Conservation (phyloP, 495 filamentous ascomycete genomes). For the Penicillium paxilli region DNA sequence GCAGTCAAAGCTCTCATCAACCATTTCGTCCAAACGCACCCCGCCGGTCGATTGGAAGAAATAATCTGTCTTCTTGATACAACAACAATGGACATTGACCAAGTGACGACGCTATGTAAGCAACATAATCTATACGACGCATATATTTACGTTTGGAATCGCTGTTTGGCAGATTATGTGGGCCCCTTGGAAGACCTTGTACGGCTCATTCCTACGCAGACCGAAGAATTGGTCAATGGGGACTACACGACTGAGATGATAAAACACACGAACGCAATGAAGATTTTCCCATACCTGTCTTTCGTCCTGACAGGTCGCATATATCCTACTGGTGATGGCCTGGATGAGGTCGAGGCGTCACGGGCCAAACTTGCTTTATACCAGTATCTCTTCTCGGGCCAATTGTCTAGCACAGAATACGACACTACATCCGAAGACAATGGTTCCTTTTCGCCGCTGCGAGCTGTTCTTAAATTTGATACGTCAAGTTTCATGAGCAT, state of each 20-base stretch:
- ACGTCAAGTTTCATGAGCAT: conserved; percentile 91
- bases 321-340: conserved; percentile 80
- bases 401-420: conserved; percentile 55
- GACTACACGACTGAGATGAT: conserved; percentile 33
- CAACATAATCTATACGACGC: conserved; percentile 91
- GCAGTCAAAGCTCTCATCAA: conserved; percentile 84
- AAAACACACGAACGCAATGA: conserved; percentile 66
- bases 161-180: conserved; percentile 83
- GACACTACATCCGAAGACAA: conserved; percentile 59
- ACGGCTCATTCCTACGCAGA: conserved; percentile 54
- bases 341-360: conserved; percentile 65
- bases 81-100: conserved; percentile 88
- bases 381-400: conserved; percentile 88
- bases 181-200: conserved; percentile 87
- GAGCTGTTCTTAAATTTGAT: conserved; percentile 83
- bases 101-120: conserved; percentile 87
- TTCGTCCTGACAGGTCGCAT: conserved; percentile 88
- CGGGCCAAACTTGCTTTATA: conserved; percentile 86
- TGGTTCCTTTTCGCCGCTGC: conserved; percentile 78
- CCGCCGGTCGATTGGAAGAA: conserved; percentile 81
- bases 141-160: conserved; percentile 95
- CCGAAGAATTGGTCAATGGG: conserved; percentile 33
- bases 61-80: conserved; percentile 93
- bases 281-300: conserved; percentile 93
- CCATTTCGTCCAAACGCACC: conserved; percentile 71